A percentile compares a stretch with the other conserved stretches of the same genome.
Conservation (phyloP, 2,329 filamentous ascomycete species). For the Scedosporium minutisporum region DNA sequence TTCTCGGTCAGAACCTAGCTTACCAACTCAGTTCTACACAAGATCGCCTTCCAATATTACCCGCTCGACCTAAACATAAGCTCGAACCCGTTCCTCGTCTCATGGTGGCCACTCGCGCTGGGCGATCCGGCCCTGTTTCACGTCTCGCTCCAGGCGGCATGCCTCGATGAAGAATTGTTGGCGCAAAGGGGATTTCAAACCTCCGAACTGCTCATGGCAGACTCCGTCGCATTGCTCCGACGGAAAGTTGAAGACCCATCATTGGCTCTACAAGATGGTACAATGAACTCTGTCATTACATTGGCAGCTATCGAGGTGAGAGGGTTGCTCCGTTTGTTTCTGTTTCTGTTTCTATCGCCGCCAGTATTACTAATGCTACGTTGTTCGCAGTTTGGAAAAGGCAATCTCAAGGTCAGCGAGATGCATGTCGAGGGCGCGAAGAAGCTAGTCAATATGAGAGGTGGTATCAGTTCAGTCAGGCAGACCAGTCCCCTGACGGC, state of each 20-base stretch:
- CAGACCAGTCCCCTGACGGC: slow-evolving; percentile 42
- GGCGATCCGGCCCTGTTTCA: slow-evolving; percentile 48
- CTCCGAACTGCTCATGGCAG: slow-evolving; percentile 47
- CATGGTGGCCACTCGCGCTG: slow-evolving; percentile 50
- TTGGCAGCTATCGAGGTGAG: slow-evolving; percentile 47
- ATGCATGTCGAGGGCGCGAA: slow-evolving; percentile 43
- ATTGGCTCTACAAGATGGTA: slow-evolving; percentile 42
- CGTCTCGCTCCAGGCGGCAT: slow-evolving; percentile 49
- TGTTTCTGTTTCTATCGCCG: not conserved
- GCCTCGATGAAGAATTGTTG: slow-evolving; percentile 41
- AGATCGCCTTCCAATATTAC: slow-evolving; percentile 52
- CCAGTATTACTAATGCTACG: too few relatives aligned
- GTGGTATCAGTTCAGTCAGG: slow-evolving; percentile 37
- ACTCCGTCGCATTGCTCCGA: slow-evolving; percentile 43
- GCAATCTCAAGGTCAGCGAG: slow-evolving; percentile 30
- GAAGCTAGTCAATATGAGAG: slow-evolving; percentile 36
- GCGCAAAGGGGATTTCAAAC: slow-evolving; percentile 41
- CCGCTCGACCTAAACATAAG: slow-evolving; percentile 41
- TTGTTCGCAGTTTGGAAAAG: slow-evolving; percentile 37
- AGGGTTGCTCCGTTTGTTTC: not conserved
- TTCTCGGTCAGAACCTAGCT: slow-evolving; percentile 9
- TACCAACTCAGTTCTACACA: slow-evolving; percentile 36
- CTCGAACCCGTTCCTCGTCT: slow-evolving; percentile 48
- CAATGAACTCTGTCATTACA: slow-evolving; percentile 47
- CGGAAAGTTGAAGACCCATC: slow-evolving; percentile 35